Conservation (phyloP, 208 protist species). For the Trichomonas tenax region DNA sequence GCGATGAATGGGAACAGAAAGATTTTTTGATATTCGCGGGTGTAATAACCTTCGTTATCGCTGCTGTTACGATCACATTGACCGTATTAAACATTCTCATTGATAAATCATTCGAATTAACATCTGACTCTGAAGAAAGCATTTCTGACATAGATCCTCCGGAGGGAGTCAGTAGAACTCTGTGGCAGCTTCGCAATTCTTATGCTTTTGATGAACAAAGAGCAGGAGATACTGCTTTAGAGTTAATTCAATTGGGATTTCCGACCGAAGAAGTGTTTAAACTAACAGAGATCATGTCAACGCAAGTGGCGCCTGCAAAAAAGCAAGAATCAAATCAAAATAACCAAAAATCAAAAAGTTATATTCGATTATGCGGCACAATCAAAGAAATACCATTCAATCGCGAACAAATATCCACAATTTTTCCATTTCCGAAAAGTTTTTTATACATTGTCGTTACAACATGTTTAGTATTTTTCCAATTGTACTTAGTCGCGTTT, state of each 20-base stretch:
- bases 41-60: background rate
- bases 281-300: background rate
- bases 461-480: background rate
- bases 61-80: background rate
- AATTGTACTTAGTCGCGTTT: background rate
- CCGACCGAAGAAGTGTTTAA: background rate
- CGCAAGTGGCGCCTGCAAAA: background rate
- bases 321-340: background rate
- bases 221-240: background rate
- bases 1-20: background rate
- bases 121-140: background rate
- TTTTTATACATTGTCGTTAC: background rate
- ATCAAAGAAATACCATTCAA: background rate
- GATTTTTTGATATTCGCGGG: background rate
- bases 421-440: background rate
- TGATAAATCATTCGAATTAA: background rate
- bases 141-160: background rate
- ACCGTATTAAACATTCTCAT: background rate
- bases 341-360: background rate
- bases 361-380: background rate
- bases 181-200: background rate
- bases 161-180: background rate
- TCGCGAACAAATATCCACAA: background rate
- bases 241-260: background rate
- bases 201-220: background rate